Percentiles rank a stretch among this genome's conserved stretches.
Evolutionary conservation across 495 filamentous ascomycete genomes (phyloP).

Genomic region (Xylaria flabelliformis): DNA sequence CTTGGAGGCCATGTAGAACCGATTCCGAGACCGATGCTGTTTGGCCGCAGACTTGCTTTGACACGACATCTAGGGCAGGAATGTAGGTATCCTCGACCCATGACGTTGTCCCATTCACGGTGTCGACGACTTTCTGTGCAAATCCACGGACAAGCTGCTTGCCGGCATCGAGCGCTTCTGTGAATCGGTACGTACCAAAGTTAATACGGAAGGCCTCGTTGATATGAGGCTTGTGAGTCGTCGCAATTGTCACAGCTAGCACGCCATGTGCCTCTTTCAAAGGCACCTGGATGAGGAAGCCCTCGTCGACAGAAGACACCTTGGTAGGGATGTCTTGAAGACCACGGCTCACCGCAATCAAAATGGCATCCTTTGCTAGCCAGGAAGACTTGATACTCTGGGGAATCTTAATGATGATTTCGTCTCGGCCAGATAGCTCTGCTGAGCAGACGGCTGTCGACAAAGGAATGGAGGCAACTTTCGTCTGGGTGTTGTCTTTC

Average conservation of each 20-base stretch:
- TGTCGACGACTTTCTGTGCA: slow-evolving; percentile 42
- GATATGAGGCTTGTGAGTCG: slow-evolving; percentile 50
- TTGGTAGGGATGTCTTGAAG: slow-evolving; percentile 47
- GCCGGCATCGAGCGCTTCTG: slow-evolving; percentile 46
- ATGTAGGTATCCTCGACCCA: slow-evolving; percentile 43
- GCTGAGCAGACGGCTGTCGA: slow-evolving; percentile 47
- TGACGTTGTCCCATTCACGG: slow-evolving; percentile 43
- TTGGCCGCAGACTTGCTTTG: slow-evolving; percentile 43
- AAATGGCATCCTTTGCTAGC: slow-evolving; percentile 50
- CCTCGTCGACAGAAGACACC: slow-evolving; percentile 51
- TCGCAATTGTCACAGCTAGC: slow-evolving; percentile 52
- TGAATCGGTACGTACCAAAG: slow-evolving; percentile 48
- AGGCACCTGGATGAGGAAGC: slow-evolving; percentile 51
- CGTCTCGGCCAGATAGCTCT: slow-evolving; percentile 42
- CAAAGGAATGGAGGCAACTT: slow-evolving; percentile 29
- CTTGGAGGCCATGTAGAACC: slow-evolving; percentile 34
- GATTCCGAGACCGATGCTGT: slow-evolving; percentile 40
- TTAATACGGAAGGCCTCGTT: slow-evolving; percentile 54
- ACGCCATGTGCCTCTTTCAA: slow-evolving; percentile 49
- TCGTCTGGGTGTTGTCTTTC: slow-evolving; percentile 43
- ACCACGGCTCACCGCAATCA: slow-evolving; percentile 52
- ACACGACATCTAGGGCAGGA: slow-evolving; percentile 40
- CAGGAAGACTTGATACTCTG: slow-evolving; percentile 46
- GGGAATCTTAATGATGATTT: slow-evolving; percentile 50
- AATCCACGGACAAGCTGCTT: slow-evolving; percentile 47